Evolutionary conservation across 305 asterid species (phyloP), one percentile per base, ranked within the genome.

Genomic region (Fraxinus baroniana): DNA sequence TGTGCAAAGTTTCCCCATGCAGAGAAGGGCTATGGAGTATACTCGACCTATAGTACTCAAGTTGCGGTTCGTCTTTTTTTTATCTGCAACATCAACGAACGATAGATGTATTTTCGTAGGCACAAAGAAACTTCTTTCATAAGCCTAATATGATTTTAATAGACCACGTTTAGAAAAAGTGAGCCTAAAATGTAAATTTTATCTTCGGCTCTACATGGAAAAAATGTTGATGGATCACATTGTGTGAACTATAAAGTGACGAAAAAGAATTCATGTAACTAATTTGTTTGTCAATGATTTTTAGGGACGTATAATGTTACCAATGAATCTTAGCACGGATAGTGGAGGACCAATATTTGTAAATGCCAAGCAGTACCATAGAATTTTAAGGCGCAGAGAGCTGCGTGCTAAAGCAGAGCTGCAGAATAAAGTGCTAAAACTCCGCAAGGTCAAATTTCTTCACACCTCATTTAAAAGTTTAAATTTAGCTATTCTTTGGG

Each of bases 301-400:
- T 22, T 80, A 93, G 98, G 97, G 95, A 18, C 94, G 94, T 28
- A 83, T 91, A 18, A 91, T 94, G 97, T 86, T 94, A 83, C 97
- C 97, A 1, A 52, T 92, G 89, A 88, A 89, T 89, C 84, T 90
- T 70, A 68, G 84, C 76, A 77, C 78, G 8, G 95, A 91, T 26
- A 28, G 28, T 52, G 95, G 89, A 80, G 93, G 86, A 55, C 92
- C 95, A 0, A 85, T 93, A 15, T 94, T 86, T 44, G 98, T 94
- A 18, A 94, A 94, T 30, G 92, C 95, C 1, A 94, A 94, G 93
- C 98, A 94, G 89, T 93, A 94, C 80, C 88, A 88, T 35, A 95
- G 92, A 28, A 94, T 94, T 80, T 78, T 94, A 82, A 90, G 95
- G 89, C 97, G 98, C 37, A 77, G 98, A 62, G 87, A 86, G 90